These are phyloP conservation scores for Hyphopichia pseudoburtonii DNA, from an alignment of 1,139 yeast genomes.

Conservation along the genomic window DNA sequence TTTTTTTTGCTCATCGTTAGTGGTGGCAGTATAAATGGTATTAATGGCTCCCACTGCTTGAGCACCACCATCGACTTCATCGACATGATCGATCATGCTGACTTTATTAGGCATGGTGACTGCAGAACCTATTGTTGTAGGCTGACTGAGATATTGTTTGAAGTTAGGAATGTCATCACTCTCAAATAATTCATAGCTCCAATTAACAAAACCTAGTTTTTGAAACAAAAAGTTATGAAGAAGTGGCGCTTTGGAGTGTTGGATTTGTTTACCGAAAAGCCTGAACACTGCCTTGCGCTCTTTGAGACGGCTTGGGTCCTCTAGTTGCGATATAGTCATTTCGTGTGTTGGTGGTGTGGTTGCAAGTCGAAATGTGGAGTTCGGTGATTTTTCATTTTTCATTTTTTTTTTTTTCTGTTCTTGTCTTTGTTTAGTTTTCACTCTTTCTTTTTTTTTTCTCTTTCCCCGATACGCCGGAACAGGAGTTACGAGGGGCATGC, in stretches of 20 bases:
- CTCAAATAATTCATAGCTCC: slow-evolving; percentile 19
- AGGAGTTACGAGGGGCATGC: too few species aligned
- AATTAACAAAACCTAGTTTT: slow-evolving; percentile 13
- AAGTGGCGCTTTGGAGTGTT: slow-evolving; percentile 20
- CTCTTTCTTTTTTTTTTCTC: too few species aligned
- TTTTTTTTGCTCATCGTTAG: slow-evolving; percentile 9
- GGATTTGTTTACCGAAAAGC: slow-evolving; percentile 16
- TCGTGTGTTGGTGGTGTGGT: too few species aligned
- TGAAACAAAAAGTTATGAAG: slow-evolving; percentile 19
- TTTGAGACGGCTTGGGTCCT: neutral
- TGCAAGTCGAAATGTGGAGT: too few species aligned
- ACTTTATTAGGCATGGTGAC: slow-evolving; percentile 32
- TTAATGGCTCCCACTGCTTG: slow-evolving; percentile 29
- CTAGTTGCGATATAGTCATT: neutral
- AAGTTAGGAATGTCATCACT: slow-evolving; percentile 17
- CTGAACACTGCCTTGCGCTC: slow-evolving; percentile 1
- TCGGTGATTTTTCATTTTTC: too few species aligned
- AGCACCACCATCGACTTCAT: slow-evolving; percentile 22
- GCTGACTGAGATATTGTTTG: slow-evolving; percentile 11
- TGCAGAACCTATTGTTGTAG: slow-evolving; percentile 23
- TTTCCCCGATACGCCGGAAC: too few species aligned
- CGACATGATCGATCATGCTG: slow-evolving; percentile 21
- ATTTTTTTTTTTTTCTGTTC: too few species aligned
- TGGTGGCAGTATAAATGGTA: slow-evolving; percentile 23
- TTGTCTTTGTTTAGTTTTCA: too few species aligned